Conservation (phyloP, 106 monocot species). For the Acorus calamus region DNA sequence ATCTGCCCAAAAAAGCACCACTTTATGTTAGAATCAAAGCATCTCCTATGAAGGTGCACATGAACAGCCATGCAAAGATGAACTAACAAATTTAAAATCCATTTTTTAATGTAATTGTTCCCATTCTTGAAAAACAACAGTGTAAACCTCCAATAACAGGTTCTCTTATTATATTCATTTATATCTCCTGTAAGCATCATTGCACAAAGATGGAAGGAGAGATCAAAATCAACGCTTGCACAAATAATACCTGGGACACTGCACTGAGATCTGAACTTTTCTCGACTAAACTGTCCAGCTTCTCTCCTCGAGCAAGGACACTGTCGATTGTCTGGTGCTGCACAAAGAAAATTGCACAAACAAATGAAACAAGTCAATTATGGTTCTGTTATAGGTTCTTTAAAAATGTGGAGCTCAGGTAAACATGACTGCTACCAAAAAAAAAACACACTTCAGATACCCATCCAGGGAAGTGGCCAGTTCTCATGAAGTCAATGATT, state of each 20-base stretch:
- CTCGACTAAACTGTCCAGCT: constrained; percentile 67
- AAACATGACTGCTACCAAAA: too few relatives aligned
- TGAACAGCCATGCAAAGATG: neutral
- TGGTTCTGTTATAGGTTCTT: too few relatives aligned
- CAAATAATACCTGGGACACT: constrained; percentile 50
- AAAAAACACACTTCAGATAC: too few relatives aligned
- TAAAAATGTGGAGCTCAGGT: too few relatives aligned
- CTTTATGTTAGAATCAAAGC: neutral
- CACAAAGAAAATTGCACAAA: neutral
- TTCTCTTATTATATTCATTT: neutral
- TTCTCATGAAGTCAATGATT: too few relatives aligned
- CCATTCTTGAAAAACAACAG: too few relatives aligned
- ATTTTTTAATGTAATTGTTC: too few relatives aligned
- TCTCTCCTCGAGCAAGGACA: constrained; percentile 61
- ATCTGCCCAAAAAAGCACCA: constrained; percentile 12
- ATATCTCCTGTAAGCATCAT: neutral
- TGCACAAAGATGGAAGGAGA: neutral
- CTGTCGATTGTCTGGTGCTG: constrained; percentile 83
- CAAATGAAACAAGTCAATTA: too few relatives aligned
- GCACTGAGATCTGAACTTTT: constrained; percentile 85
- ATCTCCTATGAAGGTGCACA: neutral
- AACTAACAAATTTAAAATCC: too few relatives aligned
- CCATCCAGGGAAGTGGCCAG: too few relatives aligned
- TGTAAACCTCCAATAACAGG: too few relatives aligned
- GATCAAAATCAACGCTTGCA: neutral